These are phyloP conservation scores for Pisolithus albus DNA, from an alignment of 768 basidiomycete species.

Conservation along the genomic window DNA sequence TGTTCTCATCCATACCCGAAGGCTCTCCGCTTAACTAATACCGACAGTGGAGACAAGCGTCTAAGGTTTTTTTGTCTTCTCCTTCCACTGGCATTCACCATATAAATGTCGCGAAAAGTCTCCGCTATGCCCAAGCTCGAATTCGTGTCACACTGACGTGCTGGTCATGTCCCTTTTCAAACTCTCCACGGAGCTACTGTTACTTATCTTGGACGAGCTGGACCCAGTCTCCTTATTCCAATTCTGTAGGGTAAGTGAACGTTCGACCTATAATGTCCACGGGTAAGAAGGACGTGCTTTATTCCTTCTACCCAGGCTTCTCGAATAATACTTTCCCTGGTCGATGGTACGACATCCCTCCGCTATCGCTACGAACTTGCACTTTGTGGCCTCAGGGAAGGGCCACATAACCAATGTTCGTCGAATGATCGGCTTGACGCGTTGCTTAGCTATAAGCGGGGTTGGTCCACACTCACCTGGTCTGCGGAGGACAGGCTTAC, in stretches of 20 bases:
- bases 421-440: conserved; percentile 21
- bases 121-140: conserved; percentile 9
- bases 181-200: conserved; percentile 24
- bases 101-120: conserved; percentile 20
- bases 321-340: conserved; percentile 13
- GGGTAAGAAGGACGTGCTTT: background rate
- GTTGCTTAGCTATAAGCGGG: conserved; percentile 26
- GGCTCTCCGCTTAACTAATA: conserved; percentile 24
- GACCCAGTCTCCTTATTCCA: conserved; percentile 27
- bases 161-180: conserved; percentile 30
- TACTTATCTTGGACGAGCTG: conserved; percentile 28
- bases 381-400: conserved; percentile 25
- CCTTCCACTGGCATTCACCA: conserved; percentile 13
- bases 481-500: conserved; percentile 24
- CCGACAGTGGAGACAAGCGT: conserved; percentile 25
- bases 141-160: conserved; percentile 21
- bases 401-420: conserved; percentile 13
- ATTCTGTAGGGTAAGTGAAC: conserved; percentile 23
- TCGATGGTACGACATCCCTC: conserved; percentile 20
- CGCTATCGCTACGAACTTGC: conserved; percentile 29
- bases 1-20: conserved; percentile 21
- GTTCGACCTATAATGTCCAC: too few relatives aligned
- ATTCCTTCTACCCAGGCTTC: conserved; percentile 18
- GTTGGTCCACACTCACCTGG: conserved; percentile 28
- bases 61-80: conserved; percentile 31